These are phyloP conservation scores for Populus hybrid DNA, from an alignment of 441 rosid genomes.

Conservation along the genomic window DNA sequence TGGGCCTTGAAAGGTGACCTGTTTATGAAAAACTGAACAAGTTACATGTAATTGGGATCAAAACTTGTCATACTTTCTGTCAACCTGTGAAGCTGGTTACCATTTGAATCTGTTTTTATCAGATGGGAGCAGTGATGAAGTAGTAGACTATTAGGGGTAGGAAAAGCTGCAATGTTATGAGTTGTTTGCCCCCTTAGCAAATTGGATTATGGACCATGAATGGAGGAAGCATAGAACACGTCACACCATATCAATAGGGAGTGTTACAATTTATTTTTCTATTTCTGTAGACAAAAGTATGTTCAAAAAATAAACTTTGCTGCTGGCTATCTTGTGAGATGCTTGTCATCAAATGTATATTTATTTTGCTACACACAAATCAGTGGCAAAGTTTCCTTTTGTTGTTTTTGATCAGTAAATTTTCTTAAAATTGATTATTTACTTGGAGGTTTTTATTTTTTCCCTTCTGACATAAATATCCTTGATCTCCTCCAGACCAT, in stretches of 20 bases:
- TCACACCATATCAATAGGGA: neutral
- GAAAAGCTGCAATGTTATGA: neutral
- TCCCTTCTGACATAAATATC: neutral
- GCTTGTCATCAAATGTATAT: neutral
- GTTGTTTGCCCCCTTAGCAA: neutral
- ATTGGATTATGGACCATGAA: neutral
- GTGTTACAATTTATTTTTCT: neutral
- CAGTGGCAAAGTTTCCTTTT: neutral
- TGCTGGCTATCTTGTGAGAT: neutral
- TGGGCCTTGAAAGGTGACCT: neutral
- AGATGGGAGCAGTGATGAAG: neutral
- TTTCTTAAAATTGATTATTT: neutral
- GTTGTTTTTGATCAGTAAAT: neutral
- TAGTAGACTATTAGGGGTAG: neutral
- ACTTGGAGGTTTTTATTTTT: neutral
- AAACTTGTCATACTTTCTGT: neutral
- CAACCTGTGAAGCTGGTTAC: neutral
- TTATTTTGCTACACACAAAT: neutral
- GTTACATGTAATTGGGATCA: neutral
- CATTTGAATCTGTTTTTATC: neutral
- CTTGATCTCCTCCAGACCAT: constrained; percentile 36
- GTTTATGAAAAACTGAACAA: neutral
- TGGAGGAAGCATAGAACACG: neutral
- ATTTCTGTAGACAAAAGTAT: neutral
- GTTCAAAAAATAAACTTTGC: neutral